phyloP scores from a whole-genome alignment of 768 basidiomycete genomes.

The Calocybe gangraenosa region DNA sequence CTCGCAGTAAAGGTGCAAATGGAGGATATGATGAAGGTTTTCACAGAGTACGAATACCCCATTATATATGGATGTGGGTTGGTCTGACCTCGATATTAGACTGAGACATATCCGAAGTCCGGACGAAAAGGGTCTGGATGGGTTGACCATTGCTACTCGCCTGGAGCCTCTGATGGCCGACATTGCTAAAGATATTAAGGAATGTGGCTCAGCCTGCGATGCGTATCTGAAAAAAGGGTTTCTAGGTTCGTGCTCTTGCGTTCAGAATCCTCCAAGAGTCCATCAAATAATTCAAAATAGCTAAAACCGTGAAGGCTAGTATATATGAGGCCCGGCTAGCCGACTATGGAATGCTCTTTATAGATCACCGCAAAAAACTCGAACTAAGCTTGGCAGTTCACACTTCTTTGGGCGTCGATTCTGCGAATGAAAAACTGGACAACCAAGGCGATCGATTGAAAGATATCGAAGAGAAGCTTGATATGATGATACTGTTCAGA shows the following conservation, averaged over 20 bases:
- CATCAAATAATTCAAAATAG: constrained; percentile 17
- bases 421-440: constrained; percentile 27
- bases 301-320: constrained; percentile 30
- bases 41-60: constrained; percentile 36
- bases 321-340: constrained; percentile 36
- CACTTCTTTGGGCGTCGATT: constrained; percentile 32
- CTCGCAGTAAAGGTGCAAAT: constrained; percentile 43
- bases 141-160: constrained; percentile 24
- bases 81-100: constrained; percentile 12
- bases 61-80: background rate
- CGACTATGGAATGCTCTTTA: constrained; percentile 27
- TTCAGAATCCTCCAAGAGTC: background rate
- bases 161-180: constrained; percentile 22
- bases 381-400: constrained; percentile 33
- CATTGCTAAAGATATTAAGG: constrained; percentile 37
- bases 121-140: constrained; percentile 25
- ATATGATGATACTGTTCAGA: constrained; percentile 32
- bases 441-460: constrained; percentile 15
- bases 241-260: constrained; percentile 24
- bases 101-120: constrained; percentile 25
- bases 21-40: constrained; percentile 42
- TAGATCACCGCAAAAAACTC: constrained; percentile 29
- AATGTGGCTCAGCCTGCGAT: constrained; percentile 42
- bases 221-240: constrained; percentile 40
- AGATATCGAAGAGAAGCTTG: constrained; percentile 26